Evolutionary conservation across 2,329 filamentous ascomycete genomes (phyloP).

Genomic region (Alternaria infectoria): DNA sequence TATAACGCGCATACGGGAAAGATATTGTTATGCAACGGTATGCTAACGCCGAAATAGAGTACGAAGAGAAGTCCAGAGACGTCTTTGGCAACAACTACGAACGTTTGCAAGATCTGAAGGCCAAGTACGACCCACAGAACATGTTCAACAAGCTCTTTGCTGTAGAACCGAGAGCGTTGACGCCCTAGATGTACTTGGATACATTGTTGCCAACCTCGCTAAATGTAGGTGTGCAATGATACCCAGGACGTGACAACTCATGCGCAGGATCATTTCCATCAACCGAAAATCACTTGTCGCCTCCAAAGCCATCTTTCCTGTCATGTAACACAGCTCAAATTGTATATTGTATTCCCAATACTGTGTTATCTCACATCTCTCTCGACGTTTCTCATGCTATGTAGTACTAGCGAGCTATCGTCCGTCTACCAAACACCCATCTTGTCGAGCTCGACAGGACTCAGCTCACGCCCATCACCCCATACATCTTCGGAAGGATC

Average conservation of each 20-base stretch:
- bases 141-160: conserved; percentile 13
- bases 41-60: conserved; percentile 1
- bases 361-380: neutral
- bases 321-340: neutral
- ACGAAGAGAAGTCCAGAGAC: conserved; percentile 12
- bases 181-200: neutral
- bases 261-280: neutral
- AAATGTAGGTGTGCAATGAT: neutral
- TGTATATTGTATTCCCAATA: neutral
- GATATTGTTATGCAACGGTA: neutral
- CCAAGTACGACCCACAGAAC: conserved; percentile 10
- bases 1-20: neutral
- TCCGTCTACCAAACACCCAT: neutral
- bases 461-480: neutral
- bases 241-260: neutral
- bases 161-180: neutral
- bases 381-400: neutral
- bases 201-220: neutral
- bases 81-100: conserved; percentile 11
- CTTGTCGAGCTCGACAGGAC: neutral
- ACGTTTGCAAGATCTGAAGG: conserved; percentile 10
- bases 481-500: neutral
- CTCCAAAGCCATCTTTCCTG: neutral
- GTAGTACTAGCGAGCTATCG: neutral
- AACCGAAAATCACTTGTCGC: neutral